Conservation (phyloP, 2,329 filamentous ascomycete species). For the Moelleriella libera region DNA sequence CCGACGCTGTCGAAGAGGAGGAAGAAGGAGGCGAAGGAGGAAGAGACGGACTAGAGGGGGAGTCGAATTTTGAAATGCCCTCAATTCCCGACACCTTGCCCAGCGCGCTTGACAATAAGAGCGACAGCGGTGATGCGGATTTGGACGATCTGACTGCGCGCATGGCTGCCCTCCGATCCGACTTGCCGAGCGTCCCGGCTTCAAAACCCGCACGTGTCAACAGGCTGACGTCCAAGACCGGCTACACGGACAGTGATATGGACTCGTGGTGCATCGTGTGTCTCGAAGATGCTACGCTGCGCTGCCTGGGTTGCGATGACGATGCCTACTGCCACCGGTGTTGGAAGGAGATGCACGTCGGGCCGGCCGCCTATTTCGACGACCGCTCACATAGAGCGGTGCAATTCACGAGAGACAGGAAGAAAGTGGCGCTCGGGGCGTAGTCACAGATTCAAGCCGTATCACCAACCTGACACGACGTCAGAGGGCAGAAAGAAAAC, state of each 20-base stretch:
- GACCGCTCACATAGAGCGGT: slow-evolving; percentile 57
- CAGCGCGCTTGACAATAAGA: neutral
- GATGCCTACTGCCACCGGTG: slow-evolving; percentile 66
- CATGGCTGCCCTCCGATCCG: slow-evolving; percentile 34
- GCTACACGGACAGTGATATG: slow-evolving; percentile 55
- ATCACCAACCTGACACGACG: no score
- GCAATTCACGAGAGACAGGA: slow-evolving; percentile 30
- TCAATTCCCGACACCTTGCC: neutral
- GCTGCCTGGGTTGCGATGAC: slow-evolving; percentile 56
- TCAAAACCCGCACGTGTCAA: slow-evolving; percentile 26
- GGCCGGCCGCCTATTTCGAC: slow-evolving; percentile 54
- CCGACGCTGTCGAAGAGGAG: neutral
- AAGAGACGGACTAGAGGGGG: no score
- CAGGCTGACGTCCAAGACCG: slow-evolving; percentile 22
- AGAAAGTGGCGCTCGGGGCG: slow-evolving; percentile 22
- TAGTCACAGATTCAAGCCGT: neutral
- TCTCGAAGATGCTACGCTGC: slow-evolving; percentile 60
- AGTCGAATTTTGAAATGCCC: no score
- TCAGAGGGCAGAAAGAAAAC: no score
- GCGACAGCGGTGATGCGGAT: slow-evolving; percentile 3
- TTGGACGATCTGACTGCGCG: slow-evolving; percentile 32
- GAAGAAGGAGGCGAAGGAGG: neutral
- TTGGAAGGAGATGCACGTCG: slow-evolving; percentile 70
- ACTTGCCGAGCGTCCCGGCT: slow-evolving; percentile 35
- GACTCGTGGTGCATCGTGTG: slow-evolving; percentile 75